Evolutionary conservation across 257 asterid species (phyloP), one percentile per base, ranked within the genome.

Genomic region (Solanum rostratum): DNA sequence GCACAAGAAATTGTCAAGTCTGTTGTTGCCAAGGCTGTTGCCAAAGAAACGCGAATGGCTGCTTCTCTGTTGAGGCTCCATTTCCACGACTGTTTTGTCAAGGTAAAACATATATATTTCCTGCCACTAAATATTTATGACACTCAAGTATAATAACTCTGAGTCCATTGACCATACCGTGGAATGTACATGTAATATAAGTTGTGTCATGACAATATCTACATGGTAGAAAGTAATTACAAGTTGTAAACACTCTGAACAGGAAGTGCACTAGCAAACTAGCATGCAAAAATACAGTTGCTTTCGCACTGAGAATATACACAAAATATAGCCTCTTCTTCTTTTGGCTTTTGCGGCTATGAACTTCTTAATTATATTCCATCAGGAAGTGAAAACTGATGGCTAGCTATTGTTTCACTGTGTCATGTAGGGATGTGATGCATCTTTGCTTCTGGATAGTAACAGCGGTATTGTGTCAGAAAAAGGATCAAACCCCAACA

Each of bases 31-130:
- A 92, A 93, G 84, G 98, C 97, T 6, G 97, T 96, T 15, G 92
- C 94, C 16, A 90, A 52, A 87, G 98, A 96, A 80, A 90, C 97
- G 20, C 94, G 99, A 53, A 94, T 96, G 97, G 99, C 98, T 79
- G 99, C 99, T 83, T 94, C 99, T 10, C 92, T 96, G 79, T 59
- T 94, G 52, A 89, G 98, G 90, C 98, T 96, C 70, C 98, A 94
- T 85, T 96, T 96, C 84, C 99, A 96, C 65, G 99, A 96, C 83
- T 96, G 99, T 90, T 96, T 96, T 86, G 98, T 94, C 86, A 88
- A 92, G 98, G 99, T 94, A 81, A 45, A 57, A 22, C 54, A 54
- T 50, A 84, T 46, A 53, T 43, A 84, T 59, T 30, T 29, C 24
- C 24, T 20, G 7, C 52, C 7, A 4, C 46, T 46, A 69, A 29